Evolutionary conservation across 345 rosid species (phyloP).

Genomic region (rapeseed (Brassica napus)): Da-Ae NC_063438.1:25007501-25008000

Average conservation of each 20-base stretch:
- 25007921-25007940: slow-evolving; percentile 58
- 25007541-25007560: neutral
- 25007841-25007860: slow-evolving; percentile 72
- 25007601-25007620: slow-evolving; percentile 55
- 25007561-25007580: slow-evolving; percentile 45
- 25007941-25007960: slow-evolving; percentile 38
- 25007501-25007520: neutral
- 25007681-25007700: slow-evolving; percentile 57
- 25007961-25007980: neutral
- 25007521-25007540: neutral
- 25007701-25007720: slow-evolving; percentile 58
- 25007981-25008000: neutral
- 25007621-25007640: slow-evolving; percentile 55
- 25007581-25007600: slow-evolving; percentile 54
- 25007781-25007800: slow-evolving; percentile 59
- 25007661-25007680: slow-evolving; percentile 57
- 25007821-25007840: slow-evolving; percentile 71
- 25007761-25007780: slow-evolving; percentile 65
- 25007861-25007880: slow-evolving; percentile 65
- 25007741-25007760: slow-evolving; percentile 49
- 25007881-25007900: slow-evolving; percentile 47
- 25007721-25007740: slow-evolving; percentile 53
- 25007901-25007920: slow-evolving; percentile 79
- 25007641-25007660: slow-evolving; percentile 71
- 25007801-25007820: slow-evolving; percentile 40